A percentile compares a stretch with the other conserved stretches of the same genome.
phyloP scores from a whole-genome alignment of 1,284 basidiomycete species.

The Austroboletus novae-zelandiae region DNA sequence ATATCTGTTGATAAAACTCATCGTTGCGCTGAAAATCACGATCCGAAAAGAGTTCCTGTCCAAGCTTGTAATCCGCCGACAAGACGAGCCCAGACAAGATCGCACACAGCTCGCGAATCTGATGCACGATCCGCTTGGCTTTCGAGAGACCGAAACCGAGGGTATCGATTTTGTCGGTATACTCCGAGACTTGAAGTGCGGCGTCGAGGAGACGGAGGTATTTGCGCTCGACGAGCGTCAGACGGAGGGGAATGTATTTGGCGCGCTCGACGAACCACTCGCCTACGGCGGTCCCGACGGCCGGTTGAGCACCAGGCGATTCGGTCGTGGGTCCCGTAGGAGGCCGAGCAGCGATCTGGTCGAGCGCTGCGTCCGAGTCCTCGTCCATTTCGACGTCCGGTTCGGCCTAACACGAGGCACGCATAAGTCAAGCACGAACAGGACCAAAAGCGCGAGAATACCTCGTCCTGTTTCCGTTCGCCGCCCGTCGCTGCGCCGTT shows the following conservation, averaged over 20 bases:
- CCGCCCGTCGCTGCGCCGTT: constrained; percentile 16
- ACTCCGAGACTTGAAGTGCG: constrained; percentile 76
- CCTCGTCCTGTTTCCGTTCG: constrained; percentile 14
- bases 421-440: constrained; percentile 1
- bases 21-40: constrained; percentile 75
- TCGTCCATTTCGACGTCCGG: constrained; percentile 40
- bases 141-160: constrained; percentile 71
- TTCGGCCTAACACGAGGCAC: constrained; percentile 14
- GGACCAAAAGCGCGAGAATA: constrained; percentile 1
- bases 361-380: constrained; percentile 48
- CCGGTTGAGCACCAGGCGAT: constrained; percentile 50
- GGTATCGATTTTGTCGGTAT: constrained; percentile 83
- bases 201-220: constrained; percentile 77
- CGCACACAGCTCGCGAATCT: constrained; percentile 79
- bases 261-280: constrained; percentile 81
- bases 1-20: constrained; percentile 72
- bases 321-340: constrained; percentile 36
- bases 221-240: constrained; percentile 72
- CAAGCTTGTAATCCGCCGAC: constrained; percentile 78
- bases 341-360: constrained; percentile 29
- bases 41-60: constrained; percentile 77
- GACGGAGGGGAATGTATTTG: constrained; percentile 73
- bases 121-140: constrained; percentile 76
- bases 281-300: constrained; percentile 57
- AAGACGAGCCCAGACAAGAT: constrained; percentile 78